These are phyloP conservation scores for Debaryomyces nepalensis DNA, from an alignment of 1,139 yeast genomes.

Conservation along the genomic window DNA sequence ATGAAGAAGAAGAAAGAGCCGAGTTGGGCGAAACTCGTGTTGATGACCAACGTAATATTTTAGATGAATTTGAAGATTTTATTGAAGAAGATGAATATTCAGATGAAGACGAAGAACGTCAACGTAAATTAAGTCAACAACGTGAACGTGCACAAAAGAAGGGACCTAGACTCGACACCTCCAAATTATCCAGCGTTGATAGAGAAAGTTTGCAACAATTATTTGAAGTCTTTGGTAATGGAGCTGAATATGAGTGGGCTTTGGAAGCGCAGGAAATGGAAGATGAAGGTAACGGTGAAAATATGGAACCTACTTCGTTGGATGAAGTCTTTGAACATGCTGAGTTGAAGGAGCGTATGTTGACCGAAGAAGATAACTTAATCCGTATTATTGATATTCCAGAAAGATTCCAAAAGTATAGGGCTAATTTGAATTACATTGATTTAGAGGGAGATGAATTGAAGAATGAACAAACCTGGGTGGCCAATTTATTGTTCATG, in stretches of 20 bases:
- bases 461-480: slow-evolving; percentile 77
- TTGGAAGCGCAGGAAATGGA: slow-evolving; percentile 84
- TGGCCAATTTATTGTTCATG: slow-evolving; percentile 57
- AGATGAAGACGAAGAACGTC: slow-evolving; percentile 73
- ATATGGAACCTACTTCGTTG: slow-evolving; percentile 63
- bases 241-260: slow-evolving; percentile 98
- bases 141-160: slow-evolving; percentile 46
- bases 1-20: slow-evolving; percentile 46
- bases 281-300: slow-evolving; percentile 58
- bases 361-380: slow-evolving; percentile 89
- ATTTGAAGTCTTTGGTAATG: slow-evolving; percentile 95
- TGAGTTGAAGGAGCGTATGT: slow-evolving; percentile 85
- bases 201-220: slow-evolving; percentile 92
- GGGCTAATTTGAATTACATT: slow-evolving; percentile 66
- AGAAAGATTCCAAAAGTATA: slow-evolving; percentile 83
- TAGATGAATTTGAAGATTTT: slow-evolving; percentile 94
- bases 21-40: slow-evolving; percentile 38
- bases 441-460: slow-evolving; percentile 72
- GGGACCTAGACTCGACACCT: slow-evolving; percentile 52
- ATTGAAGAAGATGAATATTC: slow-evolving; percentile 96
- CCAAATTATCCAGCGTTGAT: slow-evolving; percentile 78
- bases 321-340: slow-evolving; percentile 94
- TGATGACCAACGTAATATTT: slow-evolving; percentile 45
- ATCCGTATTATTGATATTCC: slow-evolving; percentile 90
- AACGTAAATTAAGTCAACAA: slow-evolving; percentile 35